Base-by-base conservation (phyloP, 495 filamentous ascomycete genomes). In the Evansstolkia leycettana region DNA sequence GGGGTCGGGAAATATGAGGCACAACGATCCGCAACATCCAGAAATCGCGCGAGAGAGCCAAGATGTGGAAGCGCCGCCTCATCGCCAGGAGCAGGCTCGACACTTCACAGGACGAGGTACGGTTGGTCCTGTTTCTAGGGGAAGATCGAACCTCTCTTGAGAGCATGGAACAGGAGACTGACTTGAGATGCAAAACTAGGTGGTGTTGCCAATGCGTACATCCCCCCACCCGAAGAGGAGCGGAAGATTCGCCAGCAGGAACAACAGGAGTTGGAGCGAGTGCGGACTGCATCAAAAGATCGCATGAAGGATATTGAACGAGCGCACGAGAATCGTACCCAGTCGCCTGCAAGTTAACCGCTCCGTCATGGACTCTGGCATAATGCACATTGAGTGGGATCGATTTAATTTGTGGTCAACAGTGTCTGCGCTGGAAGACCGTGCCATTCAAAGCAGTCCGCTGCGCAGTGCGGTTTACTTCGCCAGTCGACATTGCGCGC, bases 31-130 rank as follows among this genome's bases (percentile, higher is more conserved):
- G 2, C 60, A 67, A 12, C 56, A 60, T 30, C 72, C 72, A 4
- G 73, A 78, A 44, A 59, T 84, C 43, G 84, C 88, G 27, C 75
- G 88, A 34, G 65, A 72, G 30, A 78, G 74, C 23, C 88, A 95
- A 54, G 88, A 94, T 51, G 83, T 94, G 37, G 75, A 70, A 33
- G 53, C 62, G 7, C 64, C 69, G 11, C 60, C 64, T 17, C 65
- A 74, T 62, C 58, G 64, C 18, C 52, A 48, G n/a, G 53, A 62
- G 31, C 54, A 64, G 37, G 52, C 47, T 24, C 51, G 58, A 17
- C 64, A 67, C 45, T 54, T 60, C 37, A 64, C 54, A 8, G 64
- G 64, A 38, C 61, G 64, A 51, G 64, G 64, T 67, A 63, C 42
- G 55, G 41, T 10, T 31, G 12, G 27, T 25, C 16, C 27, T 4